Evolutionary conservation across 2,329 filamentous ascomycete species (phyloP).

Genomic region (Aspergillus cejpii): DNA sequence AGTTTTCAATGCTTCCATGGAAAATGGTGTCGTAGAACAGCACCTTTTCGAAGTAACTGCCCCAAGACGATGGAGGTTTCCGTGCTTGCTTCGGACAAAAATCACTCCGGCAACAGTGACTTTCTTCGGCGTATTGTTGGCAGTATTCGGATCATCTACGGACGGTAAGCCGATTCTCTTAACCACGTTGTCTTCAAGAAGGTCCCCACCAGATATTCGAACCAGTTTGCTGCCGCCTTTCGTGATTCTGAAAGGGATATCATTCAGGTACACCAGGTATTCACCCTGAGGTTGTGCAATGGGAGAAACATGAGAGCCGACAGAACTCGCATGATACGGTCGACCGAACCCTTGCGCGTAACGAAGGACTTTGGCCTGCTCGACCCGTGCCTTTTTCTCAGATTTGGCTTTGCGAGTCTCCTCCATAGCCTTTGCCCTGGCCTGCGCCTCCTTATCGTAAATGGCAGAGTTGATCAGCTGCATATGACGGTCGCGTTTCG

Average conservation of each 20-base stretch:
- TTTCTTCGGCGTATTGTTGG: slow-evolving; percentile 66
- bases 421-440: slow-evolving; percentile 64
- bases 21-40: slow-evolving; percentile 37
- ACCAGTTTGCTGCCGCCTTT: slow-evolving; percentile 77
- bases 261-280: slow-evolving; percentile 63
- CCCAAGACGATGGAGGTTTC: slow-evolving; percentile 74
- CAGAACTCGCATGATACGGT: slow-evolving; percentile 13
- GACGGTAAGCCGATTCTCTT: slow-evolving; percentile 42
- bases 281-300: slow-evolving; percentile 31
- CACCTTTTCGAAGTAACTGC: slow-evolving; percentile 69
- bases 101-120: slow-evolving; percentile 67
- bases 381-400: slow-evolving; percentile 54
- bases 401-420: slow-evolving; percentile 49
- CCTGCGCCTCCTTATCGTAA: slow-evolving; percentile 66
- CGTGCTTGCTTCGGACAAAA: slow-evolving; percentile 79
- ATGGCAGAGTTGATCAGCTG: slow-evolving; percentile 76
- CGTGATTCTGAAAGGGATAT: slow-evolving; percentile 65
- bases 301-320: slow-evolving; percentile 21
- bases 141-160: slow-evolving; percentile 52
- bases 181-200: slow-evolving; percentile 4
- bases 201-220: slow-evolving; percentile 60
- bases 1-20: slow-evolving; percentile 13
- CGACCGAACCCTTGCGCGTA: slow-evolving; percentile 33
- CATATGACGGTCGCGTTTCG: slow-evolving; percentile 67
- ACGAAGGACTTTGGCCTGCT: slow-evolving; percentile 36